Evolutionary conservation across 2,329 filamentous ascomycete genomes (phyloP).

Genomic region (Helicocarpus griseus): DNA sequence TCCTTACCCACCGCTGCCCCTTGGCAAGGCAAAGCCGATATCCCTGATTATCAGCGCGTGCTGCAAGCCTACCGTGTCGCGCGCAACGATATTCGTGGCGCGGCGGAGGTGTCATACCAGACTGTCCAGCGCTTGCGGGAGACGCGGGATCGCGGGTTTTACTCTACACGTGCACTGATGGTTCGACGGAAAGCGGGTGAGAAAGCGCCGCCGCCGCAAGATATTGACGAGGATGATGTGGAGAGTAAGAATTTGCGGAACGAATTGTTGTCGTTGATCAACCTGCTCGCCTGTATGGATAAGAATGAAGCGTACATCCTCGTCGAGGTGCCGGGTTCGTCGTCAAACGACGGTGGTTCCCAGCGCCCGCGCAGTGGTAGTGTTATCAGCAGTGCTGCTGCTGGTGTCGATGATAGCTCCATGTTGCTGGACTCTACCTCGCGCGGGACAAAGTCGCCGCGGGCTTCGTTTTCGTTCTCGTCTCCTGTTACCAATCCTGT

Average conservation of each 20-base stretch:
- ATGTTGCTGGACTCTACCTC: neutral
- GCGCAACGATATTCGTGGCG: slow-evolving; percentile 76
- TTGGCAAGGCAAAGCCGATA: slow-evolving; percentile 19
- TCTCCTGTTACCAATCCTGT: neutral
- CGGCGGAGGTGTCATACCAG: slow-evolving; percentile 48
- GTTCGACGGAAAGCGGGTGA: slow-evolving; percentile 28
- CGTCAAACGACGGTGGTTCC: neutral
- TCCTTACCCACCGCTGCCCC: neutral
- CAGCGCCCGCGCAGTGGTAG: neutral
- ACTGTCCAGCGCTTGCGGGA: slow-evolving; percentile 43
- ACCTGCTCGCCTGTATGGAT: slow-evolving; percentile 78
- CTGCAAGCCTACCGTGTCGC: slow-evolving; percentile 85
- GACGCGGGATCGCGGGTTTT: slow-evolving; percentile 20
- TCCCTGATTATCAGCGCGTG: slow-evolving; percentile 71
- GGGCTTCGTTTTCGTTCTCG: neutral
- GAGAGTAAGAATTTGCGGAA: slow-evolving; percentile 48
- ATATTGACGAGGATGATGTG: slow-evolving; percentile 32
- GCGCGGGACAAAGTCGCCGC: slow-evolving; percentile 3
- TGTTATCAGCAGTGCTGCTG: neutral
- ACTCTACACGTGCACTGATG: slow-evolving; percentile 22
- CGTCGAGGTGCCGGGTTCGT: slow-evolving; percentile 29
- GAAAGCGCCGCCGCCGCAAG: slow-evolving; percentile 17
- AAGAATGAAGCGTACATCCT: slow-evolving; percentile 66
- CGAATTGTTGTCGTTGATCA: slow-evolving; percentile 85
- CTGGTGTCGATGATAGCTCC: slow-evolving; percentile 5